Evolutionary conservation across 2,329 filamentous ascomycete species (phyloP), one percentile per base, ranked within the genome.

Genomic region (Trichoderma sp.): DNA sequence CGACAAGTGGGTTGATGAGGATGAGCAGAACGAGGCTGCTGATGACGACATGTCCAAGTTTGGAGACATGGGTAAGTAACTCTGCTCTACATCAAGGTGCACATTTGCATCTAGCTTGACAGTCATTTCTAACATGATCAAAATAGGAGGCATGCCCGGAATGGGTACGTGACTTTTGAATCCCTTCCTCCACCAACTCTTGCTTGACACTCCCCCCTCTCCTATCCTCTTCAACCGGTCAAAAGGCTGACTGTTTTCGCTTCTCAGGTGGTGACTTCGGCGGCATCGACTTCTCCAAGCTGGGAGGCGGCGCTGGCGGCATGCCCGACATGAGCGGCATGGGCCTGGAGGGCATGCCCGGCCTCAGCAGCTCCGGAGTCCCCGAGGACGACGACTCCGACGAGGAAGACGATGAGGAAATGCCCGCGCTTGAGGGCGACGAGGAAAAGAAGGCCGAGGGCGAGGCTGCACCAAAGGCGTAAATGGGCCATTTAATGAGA

Each of bases 1-100:
- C 76, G 94, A 97, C 85, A 97, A 97, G 91, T 97, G 94, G 94
- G 92, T 97, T 76, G 94, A 97, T 74, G 93, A 97, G 88, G 94
- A 99, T 78, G 95, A 99, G 87, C 95, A 99, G 84, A 91, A 98
- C 77, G 93, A 93, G 81, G 90, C 87, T 69, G 84, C 88, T 58
- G 93, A 96, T 72, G 93, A 97, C 67, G 94, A 97, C 80, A 82
- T 89, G 74, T 87, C 86, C 72, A 84, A 89, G 78, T 89, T 87
- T 73, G 87, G 85, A 68, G 87, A 87, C 71, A 91, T 89, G 87
- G 86, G 86, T 84, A 79, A 76, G 84, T 85, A 64, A 72, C 42
- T 22, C 54, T 5, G 13, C 17, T 17, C 42, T 32, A 5, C 22
- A 29, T n/a, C 35, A 39, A 35, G 2, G 27, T 42, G 60, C 8